Conservation (phyloP, 192 early-diverging fungal species). For the Helicostylum pulchrum region DNA sequence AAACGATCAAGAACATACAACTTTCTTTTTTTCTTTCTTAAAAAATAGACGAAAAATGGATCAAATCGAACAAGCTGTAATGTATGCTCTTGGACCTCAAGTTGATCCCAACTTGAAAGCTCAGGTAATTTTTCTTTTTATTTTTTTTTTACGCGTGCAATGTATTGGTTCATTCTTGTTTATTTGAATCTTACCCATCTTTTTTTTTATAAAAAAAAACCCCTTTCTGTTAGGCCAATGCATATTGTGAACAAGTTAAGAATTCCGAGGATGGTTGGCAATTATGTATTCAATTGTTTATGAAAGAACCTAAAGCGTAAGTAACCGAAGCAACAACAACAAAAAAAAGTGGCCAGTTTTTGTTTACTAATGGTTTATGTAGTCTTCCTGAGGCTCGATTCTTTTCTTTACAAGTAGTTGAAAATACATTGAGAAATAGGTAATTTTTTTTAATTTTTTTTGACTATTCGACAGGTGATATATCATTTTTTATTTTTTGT, state of each 20-base stretch:
- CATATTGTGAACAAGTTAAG: constrained; percentile 82
- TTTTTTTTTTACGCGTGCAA: constrained; percentile 12
- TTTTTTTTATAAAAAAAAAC: too few species aligned
- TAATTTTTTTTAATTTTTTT: constrained; percentile 20
- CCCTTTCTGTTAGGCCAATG: constrained; percentile 61
- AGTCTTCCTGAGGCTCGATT: constrained; percentile 77
- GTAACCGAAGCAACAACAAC: background rate
- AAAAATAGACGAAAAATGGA: constrained; percentile 42
- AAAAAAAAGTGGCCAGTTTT: too few species aligned
- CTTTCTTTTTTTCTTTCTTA: constrained; percentile 7
- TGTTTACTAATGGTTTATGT: background rate
- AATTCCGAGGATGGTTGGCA: constrained; percentile 79
- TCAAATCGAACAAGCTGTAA: constrained; percentile 78
- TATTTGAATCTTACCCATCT: too few species aligned
- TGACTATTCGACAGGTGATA: background rate
- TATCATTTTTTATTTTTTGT: constrained; percentile 9
- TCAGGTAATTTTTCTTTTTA: constrained; percentile 56
- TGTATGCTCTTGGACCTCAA: constrained; percentile 71
- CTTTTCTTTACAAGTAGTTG: constrained; percentile 81
- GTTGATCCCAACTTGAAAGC: constrained; percentile 63
- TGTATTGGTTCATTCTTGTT: too few species aligned
- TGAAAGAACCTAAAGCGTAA: constrained; percentile 69
- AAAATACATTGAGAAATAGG: constrained; percentile 64
- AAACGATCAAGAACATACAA: background rate
- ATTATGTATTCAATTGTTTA: constrained; percentile 77